Evolutionary conservation across 2,329 filamentous ascomycete species (phyloP).

Genomic region (Didymella segeticola): DNA sequence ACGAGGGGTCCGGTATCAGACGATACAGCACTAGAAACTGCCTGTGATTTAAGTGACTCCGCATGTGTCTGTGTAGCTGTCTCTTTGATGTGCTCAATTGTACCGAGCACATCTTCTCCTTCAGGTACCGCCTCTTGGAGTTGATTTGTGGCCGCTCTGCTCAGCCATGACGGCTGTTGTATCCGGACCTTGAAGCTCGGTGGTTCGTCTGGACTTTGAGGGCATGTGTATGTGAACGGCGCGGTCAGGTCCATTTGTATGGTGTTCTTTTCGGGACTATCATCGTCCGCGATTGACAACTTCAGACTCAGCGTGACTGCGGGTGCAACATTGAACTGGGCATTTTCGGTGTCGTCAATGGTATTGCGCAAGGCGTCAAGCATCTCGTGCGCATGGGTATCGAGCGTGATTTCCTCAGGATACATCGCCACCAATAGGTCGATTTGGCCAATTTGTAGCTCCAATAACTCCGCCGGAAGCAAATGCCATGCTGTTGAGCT

Average conservation of each 20-base stretch:
- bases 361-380: constrained; percentile 22
- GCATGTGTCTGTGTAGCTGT: constrained; percentile 10
- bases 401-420: constrained; percentile 28
- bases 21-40: background rate
- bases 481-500: constrained; percentile 20
- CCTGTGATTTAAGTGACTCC: background rate
- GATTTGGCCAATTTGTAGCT: constrained; percentile 39
- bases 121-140: constrained; percentile 18
- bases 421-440: constrained; percentile 41
- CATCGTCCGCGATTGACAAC: constrained; percentile 11
- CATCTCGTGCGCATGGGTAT: constrained; percentile 5
- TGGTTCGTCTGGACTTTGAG: constrained; percentile 21
- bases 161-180: constrained; percentile 36
- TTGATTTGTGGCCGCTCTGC: constrained; percentile 24
- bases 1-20: constrained; percentile 43
- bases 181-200: constrained; percentile 30
- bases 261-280: background rate
- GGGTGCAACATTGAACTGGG: constrained; percentile 8
- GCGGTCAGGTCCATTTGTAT: constrained; percentile 29
- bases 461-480: constrained; percentile 31
- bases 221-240: constrained; percentile 24
- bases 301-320: constrained; percentile 20
- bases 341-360: background rate
- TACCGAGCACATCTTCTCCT: constrained; percentile 26
- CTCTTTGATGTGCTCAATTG: constrained; percentile 32